phyloP scores from a whole-genome alignment of 1,139 yeast genomes.

The Sugiyamaella paludigena region DNA sequence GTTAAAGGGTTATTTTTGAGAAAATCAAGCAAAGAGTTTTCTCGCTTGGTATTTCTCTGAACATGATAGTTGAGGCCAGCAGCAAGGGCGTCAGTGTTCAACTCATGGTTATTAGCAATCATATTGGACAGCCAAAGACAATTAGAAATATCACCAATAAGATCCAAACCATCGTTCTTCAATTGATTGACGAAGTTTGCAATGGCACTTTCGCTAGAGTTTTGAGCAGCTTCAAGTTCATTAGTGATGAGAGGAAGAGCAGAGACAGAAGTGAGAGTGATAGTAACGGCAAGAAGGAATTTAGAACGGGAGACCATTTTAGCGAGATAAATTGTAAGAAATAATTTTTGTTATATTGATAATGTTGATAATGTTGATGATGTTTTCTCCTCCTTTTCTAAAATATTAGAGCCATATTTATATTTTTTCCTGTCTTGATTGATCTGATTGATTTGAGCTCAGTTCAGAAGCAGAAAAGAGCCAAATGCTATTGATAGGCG shows the following conservation, averaged over 20 bases:
- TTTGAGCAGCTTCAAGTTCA: background rate
- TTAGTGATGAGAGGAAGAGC: constrained; percentile 1
- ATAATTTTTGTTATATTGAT: background rate
- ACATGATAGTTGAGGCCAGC: constrained; percentile 3
- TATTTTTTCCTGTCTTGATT: background rate
- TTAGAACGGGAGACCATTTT: constrained; percentile 2
- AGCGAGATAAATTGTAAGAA: background rate
- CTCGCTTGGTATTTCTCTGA: background rate
- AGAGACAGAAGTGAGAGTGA: constrained; percentile 1
- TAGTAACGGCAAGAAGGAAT: constrained; percentile 1
- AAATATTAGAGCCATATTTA: background rate
- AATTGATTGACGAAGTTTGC: no score
- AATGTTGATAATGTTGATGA: no score
- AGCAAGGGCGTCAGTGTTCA: no score
- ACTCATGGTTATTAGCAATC: no score
- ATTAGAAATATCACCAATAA: no score
- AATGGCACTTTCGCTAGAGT: no score
- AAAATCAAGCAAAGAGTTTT: background rate
- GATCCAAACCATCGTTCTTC: no score
- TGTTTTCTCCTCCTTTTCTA: no score
- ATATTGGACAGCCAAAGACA: no score
- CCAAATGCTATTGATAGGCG: no score
- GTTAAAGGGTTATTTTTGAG: background rate
- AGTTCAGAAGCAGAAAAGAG: no score
- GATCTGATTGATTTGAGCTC: no score